Conservation (phyloP, 768 basidiomycete genomes). For the Infundibulicybe gibba region DNA sequence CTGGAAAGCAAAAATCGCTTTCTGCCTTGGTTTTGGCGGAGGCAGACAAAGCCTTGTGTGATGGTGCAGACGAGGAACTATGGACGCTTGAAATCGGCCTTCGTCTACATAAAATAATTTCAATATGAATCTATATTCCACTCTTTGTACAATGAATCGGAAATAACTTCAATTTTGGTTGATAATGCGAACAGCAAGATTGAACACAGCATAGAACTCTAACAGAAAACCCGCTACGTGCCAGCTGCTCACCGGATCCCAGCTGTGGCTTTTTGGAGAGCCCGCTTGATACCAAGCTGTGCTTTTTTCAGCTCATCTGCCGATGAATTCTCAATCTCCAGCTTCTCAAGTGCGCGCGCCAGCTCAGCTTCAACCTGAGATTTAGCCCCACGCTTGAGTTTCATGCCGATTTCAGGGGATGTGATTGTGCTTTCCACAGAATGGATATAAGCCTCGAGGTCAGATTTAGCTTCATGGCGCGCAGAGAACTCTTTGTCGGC, state of each 20-base stretch:
- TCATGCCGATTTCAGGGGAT: constrained; percentile 95
- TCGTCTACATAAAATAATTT: constrained; percentile 65
- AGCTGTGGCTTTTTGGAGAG: constrained; percentile 96
- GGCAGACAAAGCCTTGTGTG: constrained; percentile 93
- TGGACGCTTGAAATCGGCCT: constrained; percentile 92
- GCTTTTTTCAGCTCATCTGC: constrained; percentile 96
- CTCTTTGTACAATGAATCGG: background rate
- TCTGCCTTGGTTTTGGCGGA: constrained; percentile 88
- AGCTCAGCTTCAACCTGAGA: constrained; percentile 95
- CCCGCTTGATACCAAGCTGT: constrained; percentile 92
- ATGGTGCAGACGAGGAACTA: constrained; percentile 96
- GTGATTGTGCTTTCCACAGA: constrained; percentile 96
- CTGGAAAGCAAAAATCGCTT: constrained; percentile 73
- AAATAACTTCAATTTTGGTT: background rate
- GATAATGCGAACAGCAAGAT: constrained; percentile 16
- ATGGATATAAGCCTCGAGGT: constrained; percentile 97
- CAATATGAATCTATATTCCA: constrained; percentile 5
- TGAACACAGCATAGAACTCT: constrained; percentile 12
- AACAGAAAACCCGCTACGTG: constrained; percentile 13
- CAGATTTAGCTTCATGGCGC: constrained; percentile 96
- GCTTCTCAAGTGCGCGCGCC: constrained; percentile 95
- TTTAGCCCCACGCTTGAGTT: constrained; percentile 97
- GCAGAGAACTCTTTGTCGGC: constrained; percentile 98
- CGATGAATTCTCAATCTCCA: constrained; percentile 94
- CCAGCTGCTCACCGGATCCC: constrained; percentile 65